Evolutionary conservation across 257 asterid species (phyloP), one percentile per base, ranked within the genome.

Genomic region (Fraxinus quadrangulata): DNA sequence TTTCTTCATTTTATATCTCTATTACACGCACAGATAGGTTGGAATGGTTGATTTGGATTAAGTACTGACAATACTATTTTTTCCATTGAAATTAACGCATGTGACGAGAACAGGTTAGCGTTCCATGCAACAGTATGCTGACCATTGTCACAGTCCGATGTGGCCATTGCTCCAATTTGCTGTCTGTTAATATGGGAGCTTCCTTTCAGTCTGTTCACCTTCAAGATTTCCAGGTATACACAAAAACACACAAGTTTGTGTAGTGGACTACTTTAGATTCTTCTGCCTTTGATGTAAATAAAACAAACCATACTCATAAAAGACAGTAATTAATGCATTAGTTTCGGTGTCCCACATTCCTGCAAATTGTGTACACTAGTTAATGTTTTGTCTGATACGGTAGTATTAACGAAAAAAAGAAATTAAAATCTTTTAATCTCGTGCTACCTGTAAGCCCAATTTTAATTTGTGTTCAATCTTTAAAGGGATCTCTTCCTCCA

Each of bases 141-240:
- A 87, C 86, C 11, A 85, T 90, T 28, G 99, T 94, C 81, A 90
- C 99, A 0, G 99, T 94, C 19, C 88, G 97, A 85, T 94, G 99
- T 78, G 99, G 99, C 34, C 97, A 94, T 77, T 94, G 99, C 69
- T 72, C 92, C 4, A 92, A 94, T 88, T 78, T 94, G 89, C 92
- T 94, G 71, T 88, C 97, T 26, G 97, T 91, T 63, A 92, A 91
- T 76, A 84, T 91, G 81, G 95, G 91, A 73, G 90, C 92, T 80
- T 85, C 85, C 81, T 84, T 87, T 78, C 97, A 91, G 71, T 83
- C 92, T 75, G 87, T 82, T 77, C 95, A 96, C 54, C 87, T 80
- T 78, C 96, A 90, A 87, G 91, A 91, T 86, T 74, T 86, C 71
- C 97, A 94, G 97, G 98, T 94, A 77, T 14, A 12, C 51, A 12